phyloP scores from a whole-genome alignment of 2,329 filamentous ascomycete genomes.

The Phialophora macrospora region DNA sequence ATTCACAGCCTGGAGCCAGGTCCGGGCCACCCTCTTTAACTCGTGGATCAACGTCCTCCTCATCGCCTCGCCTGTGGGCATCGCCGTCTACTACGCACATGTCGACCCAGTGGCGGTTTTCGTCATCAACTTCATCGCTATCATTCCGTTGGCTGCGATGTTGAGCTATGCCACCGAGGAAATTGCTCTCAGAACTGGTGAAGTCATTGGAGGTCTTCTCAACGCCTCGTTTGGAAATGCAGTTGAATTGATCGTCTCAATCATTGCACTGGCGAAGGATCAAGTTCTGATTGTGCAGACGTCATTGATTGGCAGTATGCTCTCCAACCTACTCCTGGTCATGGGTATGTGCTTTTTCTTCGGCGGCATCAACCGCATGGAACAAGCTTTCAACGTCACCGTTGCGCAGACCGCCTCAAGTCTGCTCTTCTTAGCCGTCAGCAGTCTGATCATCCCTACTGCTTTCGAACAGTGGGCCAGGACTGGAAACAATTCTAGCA shows the following conservation, averaged over 20 bases:
- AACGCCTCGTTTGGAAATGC: slow-evolving; percentile 93
- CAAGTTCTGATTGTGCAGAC: slow-evolving; percentile 89
- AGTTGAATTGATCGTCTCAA: slow-evolving; percentile 84
- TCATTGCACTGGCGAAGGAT: slow-evolving; percentile 75
- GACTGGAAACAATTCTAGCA: slow-evolving; percentile 38
- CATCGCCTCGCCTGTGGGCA: slow-evolving; percentile 54
- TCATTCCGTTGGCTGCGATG: slow-evolving; percentile 85
- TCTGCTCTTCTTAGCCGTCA: slow-evolving; percentile 77
- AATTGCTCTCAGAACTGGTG: slow-evolving; percentile 76
- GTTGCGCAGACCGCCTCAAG: slow-evolving; percentile 89
- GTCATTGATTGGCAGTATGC: slow-evolving; percentile 86
- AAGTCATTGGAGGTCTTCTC: slow-evolving; percentile 83
- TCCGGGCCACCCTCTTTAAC: slow-evolving; percentile 75
- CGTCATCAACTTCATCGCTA: slow-evolving; percentile 90
- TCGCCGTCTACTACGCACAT: slow-evolving; percentile 67
- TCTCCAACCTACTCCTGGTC: slow-evolving; percentile 87
- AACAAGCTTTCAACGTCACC: slow-evolving; percentile 90
- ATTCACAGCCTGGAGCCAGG: slow-evolving; percentile 67
- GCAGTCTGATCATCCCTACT: slow-evolving; percentile 84
- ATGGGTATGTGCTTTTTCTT: slow-evolving; percentile 93
- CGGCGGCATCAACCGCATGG: slow-evolving; percentile 74
- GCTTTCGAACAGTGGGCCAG: slow-evolving; percentile 71
- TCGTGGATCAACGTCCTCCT: slow-evolving; percentile 88
- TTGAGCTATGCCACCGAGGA: slow-evolving; percentile 90
- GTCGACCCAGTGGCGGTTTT: slow-evolving; percentile 71